A percentile compares a stretch with the other conserved stretches of the same genome.
phyloP scores from a whole-genome alignment of 129 eudicot genomes.

The Centrapalus pauciflorus region DNA sequence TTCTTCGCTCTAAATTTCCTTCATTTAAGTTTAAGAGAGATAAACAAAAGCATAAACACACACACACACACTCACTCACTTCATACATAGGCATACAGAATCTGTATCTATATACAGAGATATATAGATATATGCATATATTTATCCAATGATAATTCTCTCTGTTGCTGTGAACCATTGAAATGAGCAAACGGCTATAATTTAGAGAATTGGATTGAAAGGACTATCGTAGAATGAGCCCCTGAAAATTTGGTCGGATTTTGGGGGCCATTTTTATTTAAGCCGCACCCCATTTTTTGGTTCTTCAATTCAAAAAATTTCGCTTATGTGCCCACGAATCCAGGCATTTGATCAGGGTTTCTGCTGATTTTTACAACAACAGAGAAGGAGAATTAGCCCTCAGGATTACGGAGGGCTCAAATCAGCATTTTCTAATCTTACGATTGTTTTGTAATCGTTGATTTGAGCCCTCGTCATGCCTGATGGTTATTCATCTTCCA shows the following conservation, averaged over 20 bases:
- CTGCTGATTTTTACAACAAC: background rate
- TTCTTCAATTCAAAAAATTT: background rate
- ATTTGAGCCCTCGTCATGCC: slow-evolving; percentile 42
- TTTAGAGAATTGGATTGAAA: slow-evolving; percentile 3
- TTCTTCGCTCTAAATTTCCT: no score
- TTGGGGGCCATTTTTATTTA: slow-evolving; percentile 1
- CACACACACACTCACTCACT: no score
- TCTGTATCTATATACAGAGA: background rate
- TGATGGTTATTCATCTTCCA: slow-evolving; percentile 54
- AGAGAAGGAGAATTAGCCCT: slow-evolving; percentile 21
- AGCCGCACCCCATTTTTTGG: background rate
- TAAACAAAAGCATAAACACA: no score
- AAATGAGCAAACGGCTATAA: slow-evolving; percentile 23
- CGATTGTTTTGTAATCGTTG: background rate
- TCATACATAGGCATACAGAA: no score
- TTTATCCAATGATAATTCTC: background rate
- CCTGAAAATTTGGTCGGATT: slow-evolving; percentile 20
- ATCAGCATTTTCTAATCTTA: slow-evolving; percentile 16
- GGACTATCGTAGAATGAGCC: slow-evolving; percentile 12
- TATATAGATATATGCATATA: background rate
- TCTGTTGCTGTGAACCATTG: slow-evolving; percentile 1
- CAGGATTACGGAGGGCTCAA: slow-evolving; percentile 30
- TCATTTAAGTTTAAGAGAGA: no score
- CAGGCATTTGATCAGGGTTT: slow-evolving; percentile 26
- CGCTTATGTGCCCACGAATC: background rate